Evolutionary conservation across 1,139 yeast species (phyloP).

Genomic region (Hanseniaspora sp.): DNA sequence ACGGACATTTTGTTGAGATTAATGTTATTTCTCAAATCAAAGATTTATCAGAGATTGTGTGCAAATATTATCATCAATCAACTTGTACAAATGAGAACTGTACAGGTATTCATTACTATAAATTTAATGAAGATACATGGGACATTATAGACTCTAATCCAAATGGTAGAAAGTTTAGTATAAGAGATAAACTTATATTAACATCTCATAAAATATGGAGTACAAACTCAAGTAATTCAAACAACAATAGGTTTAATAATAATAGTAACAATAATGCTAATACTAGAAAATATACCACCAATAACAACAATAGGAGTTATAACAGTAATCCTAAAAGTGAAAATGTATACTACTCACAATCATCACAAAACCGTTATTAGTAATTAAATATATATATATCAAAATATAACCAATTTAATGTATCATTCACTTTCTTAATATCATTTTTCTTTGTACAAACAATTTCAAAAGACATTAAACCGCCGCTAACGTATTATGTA

Average conservation of each 20-base stretch:
- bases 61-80: constrained; percentile 7
- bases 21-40: constrained; percentile 7
- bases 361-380: no score
- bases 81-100: constrained; percentile 6
- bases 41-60: constrained; percentile 11
- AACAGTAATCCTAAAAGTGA: no score
- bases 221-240: background rate
- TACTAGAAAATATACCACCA: no score
- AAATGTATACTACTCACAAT: no score
- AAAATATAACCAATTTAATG: no score
- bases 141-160: background rate
- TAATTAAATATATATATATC: no score
- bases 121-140: constrained; percentile 1
- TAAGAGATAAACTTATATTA: constrained; percentile 11
- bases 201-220: constrained; percentile 11
- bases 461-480: no score
- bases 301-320: no score
- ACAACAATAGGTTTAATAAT: background rate
- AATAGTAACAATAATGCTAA: constrained; percentile 4
- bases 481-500: no score
- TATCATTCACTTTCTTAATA: no score
- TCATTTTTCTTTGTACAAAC: no score
- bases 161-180: background rate
- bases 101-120: constrained; percentile 12
- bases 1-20: constrained; percentile 9